Evolutionary conservation across 2,329 filamentous ascomycete species (phyloP).

Genomic region (Macrophomina pseudophaseolina): DNA sequence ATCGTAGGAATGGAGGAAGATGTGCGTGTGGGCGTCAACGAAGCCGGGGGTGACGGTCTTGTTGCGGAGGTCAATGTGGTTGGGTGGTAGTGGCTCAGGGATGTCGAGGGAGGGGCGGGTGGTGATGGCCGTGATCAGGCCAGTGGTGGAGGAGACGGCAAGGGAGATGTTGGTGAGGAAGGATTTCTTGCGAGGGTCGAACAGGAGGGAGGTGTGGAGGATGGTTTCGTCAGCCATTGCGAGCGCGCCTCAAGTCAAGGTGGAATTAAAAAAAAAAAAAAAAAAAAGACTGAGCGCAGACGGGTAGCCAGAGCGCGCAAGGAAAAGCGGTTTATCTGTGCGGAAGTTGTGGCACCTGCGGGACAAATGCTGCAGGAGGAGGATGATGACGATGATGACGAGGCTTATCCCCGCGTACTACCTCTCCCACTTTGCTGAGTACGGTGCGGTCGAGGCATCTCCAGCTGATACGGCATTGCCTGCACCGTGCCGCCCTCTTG

Average conservation of each 20-base stretch:
- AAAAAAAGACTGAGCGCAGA: not conserved
- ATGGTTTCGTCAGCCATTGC: not conserved
- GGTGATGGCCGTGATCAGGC: slow-evolving; percentile 48
- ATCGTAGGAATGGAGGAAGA: slow-evolving; percentile 56
- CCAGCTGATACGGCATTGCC: not conserved
- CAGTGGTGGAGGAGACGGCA: slow-evolving; percentile 46
- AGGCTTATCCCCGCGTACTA: not conserved
- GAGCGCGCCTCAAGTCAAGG: too few relatives aligned
- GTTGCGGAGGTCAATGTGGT: slow-evolving; percentile 61
- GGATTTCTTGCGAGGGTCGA: slow-evolving; percentile 52
- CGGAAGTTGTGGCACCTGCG: not conserved
- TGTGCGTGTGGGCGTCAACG: slow-evolving; percentile 62
- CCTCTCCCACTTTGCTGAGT: not conserved
- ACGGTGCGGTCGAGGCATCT: too few relatives aligned
- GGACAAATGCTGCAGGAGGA: not conserved
- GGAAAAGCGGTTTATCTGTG: not conserved
- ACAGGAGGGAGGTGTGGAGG: slow-evolving; percentile 55
- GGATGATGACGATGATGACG: not conserved
- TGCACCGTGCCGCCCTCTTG: not conserved
- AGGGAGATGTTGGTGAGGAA: slow-evolving; percentile 52
- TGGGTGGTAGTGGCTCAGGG: slow-evolving; percentile 35
- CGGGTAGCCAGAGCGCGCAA: too few relatives aligned
- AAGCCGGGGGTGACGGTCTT: slow-evolving; percentile 58
- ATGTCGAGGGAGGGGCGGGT: slow-evolving; percentile 32
- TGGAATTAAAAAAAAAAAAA: too few relatives aligned